Evolutionary conservation across 2,329 filamentous ascomycete genomes (phyloP).

Genomic region (Penicillium palitans): DNA sequence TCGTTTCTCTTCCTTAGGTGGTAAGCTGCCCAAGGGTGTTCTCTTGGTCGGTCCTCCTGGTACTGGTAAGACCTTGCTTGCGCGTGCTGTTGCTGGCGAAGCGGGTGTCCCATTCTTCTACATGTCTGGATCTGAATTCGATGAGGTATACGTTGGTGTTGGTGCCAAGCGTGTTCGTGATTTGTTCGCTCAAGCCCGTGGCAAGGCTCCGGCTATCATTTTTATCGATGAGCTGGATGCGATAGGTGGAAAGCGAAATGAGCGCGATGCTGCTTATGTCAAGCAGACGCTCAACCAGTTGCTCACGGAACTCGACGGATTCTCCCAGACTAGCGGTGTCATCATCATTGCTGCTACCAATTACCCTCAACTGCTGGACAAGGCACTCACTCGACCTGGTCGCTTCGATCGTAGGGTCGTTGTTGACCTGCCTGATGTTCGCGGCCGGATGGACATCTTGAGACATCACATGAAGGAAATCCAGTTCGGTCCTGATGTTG

Average conservation of each 20-base stretch:
- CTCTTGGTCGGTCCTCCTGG: conserved; percentile 92
- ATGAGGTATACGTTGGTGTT: conserved; percentile 97
- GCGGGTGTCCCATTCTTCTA: conserved; percentile 99
- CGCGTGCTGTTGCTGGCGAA: conserved; percentile 92
- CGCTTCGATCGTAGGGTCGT: conserved; percentile 92
- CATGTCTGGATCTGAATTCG: conserved; percentile 99
- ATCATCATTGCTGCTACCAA: conserved; percentile 97
- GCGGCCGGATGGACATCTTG: conserved; percentile 87
- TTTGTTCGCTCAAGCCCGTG: conserved; percentile 77
- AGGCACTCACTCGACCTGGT: conserved; percentile 88
- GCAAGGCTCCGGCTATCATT: conserved; percentile 87
- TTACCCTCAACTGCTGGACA: conserved; percentile 90
- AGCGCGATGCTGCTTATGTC: conserved; percentile 88
- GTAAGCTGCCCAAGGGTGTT: conserved; percentile 95
- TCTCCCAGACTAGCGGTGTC: conserved; percentile 89
- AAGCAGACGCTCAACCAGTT: conserved; percentile 98
- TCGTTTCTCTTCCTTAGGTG: conserved; percentile 88
- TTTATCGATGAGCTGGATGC: conserved; percentile 95
- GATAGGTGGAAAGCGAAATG: conserved; percentile 90
- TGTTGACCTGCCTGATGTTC: conserved; percentile 87
- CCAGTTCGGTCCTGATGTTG: conserved; percentile 75
- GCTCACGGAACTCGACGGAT: conserved; percentile 93
- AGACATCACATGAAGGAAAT: conserved; percentile 93
- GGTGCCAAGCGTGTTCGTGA: conserved; percentile 95
- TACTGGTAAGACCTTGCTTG: conserved; percentile 95